Evolutionary conservation across 208 protist species (phyloP), one percentile per base, ranked within the genome.

Genomic region (Acanthamoeba lenticulata): DNA sequence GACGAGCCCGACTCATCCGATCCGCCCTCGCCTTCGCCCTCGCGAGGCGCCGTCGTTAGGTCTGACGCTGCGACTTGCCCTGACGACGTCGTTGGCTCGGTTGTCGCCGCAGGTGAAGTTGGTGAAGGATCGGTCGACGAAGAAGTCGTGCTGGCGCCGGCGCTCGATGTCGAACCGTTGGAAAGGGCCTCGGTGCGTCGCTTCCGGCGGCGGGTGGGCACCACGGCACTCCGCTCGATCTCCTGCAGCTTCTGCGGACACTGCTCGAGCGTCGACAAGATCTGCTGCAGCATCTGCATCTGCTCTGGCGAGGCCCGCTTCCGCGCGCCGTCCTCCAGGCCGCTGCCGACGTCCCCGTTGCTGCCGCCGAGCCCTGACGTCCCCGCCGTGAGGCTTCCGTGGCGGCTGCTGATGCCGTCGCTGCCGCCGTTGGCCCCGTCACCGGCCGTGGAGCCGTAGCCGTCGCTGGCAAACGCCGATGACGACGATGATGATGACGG

Each of bases 201-300:
- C 67, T 77, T 77, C 17, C 67, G 29, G 34, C 67, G 67, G 6
- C 67, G 29, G 36, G 40, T 77, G 4, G 67, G 67, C 67, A 77
- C 67, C 36, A 42, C 36, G 34, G 67, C 67, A n/a, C 36, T 77
- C 29, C 67, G 67, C 32, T 77, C 67, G 0, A 77, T 24, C 36
- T 77, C 67, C 67, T 77, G 34, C 17, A 77, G 32, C 67, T 77
- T 77, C 67, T 77, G 67, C 1, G 67, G 67, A 32, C 67, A 40
- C 67, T 77, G 67, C 19, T 77, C 67, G 67, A 40, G 40, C 9
- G 19, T 40, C 29, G 67, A 77, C 34, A 77, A 24, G 36, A 77
- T 77, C 67, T 77, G 29, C 67, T 77, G 67, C 13, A 77, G 67
- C 67, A 77, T 77, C 67, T 77, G 67, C 67, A 77, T 77, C 67